Evolutionary conservation across 495 filamentous ascomycete species (phyloP), one percentile per base, ranked within the genome.

Genomic region (Aspergillus homomorphus): DNA sequence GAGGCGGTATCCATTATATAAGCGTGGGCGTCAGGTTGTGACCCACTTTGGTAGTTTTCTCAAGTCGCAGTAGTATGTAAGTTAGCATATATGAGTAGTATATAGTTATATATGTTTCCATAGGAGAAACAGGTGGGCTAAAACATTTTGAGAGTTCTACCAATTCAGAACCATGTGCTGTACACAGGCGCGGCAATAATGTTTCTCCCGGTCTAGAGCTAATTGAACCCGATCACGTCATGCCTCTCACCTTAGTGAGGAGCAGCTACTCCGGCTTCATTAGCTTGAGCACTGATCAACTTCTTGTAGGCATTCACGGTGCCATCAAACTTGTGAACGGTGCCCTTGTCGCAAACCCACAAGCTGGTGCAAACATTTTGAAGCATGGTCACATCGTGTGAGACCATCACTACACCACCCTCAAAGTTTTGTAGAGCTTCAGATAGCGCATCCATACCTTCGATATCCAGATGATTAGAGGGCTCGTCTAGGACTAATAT

Each of bases 401-500:
- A 94, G 43, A 99, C 94, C 92, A 99, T 98, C 53, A 99, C 78
- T 61, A 98, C 92, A 62, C 94, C 94, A 45, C 94, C 94, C 73
- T 95, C 81, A 73, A 98, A 99, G 58, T 86, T 83, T 62, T 84
- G 80, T 50, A 99, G 80, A 22, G 95, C 94, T 42, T 86, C 83
- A 0, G 88, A 84, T 16, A 99, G 73, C 12, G 95, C 94, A 76
- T 99, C 94, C 94, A 99, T 99, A 57, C 95, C 94, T 71, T 99
- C 94, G 65, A 99, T 97, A 84, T 99, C 94, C 66, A 99, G 77
- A 66, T 99, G 94, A 77, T 99, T 99, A 53, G 89, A 94, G 67
- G 94, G 94, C 69, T 99, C 94, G 81, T 99, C 94, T 45, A 99
- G 89, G 51, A 99, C 95, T 22, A 99, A 78, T 61, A 99, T 97